These are phyloP conservation scores for Bipolaris cookei DNA, from an alignment of 2,329 filamentous ascomycete species.

Conservation along the genomic window DNA sequence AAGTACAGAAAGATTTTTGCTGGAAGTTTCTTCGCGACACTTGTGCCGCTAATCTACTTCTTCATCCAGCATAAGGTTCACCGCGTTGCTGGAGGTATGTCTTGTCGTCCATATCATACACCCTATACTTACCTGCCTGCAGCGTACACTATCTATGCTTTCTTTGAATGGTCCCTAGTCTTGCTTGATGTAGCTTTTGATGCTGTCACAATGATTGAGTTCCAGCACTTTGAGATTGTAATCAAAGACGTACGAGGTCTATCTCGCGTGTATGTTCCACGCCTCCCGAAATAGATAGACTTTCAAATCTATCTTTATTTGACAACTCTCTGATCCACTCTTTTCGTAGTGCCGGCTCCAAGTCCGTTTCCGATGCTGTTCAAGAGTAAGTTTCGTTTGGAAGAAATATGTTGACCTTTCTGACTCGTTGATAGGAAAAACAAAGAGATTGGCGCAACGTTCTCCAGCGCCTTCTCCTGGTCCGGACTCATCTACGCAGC, in stretches of 20 bases:
- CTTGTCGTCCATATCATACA: not conserved
- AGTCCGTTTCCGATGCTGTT: slow-evolving; percentile 52
- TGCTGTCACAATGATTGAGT: slow-evolving; percentile 91
- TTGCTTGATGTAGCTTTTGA: slow-evolving; percentile 96
- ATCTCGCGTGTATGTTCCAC: slow-evolving; percentile 97
- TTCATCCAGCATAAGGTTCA: slow-evolving; percentile 99
- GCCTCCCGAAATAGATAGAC: slow-evolving; percentile 85
- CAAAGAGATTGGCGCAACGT: slow-evolving; percentile 72
- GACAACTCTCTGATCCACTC: slow-evolving; percentile 46
- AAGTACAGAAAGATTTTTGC: slow-evolving; percentile 89
- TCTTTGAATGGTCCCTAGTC: slow-evolving; percentile 97
- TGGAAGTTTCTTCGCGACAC: slow-evolving; percentile 83
- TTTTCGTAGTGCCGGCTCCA: slow-evolving; percentile 55
- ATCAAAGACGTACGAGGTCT: slow-evolving; percentile 87
- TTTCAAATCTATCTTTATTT: slow-evolving; percentile 44
- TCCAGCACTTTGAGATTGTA: slow-evolving; percentile 83
- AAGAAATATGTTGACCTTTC: slow-evolving; percentile 2
- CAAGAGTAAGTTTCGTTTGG: slow-evolving; percentile 65
- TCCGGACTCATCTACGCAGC: slow-evolving; percentile 76
- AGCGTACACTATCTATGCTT: slow-evolving; percentile 98
- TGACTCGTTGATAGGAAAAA: slow-evolving; percentile 67
- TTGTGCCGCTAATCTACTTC: slow-evolving; percentile 91
- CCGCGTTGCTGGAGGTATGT: slow-evolving; percentile 85
- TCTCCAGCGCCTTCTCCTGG: slow-evolving; percentile 75
- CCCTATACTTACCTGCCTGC: slow-evolving; percentile 28